A percentile compares a stretch with the other conserved stretches of the same genome.
phyloP scores from a whole-genome alignment of 768 basidiomycete species.

The Boletus pseudopeckii region DNA sequence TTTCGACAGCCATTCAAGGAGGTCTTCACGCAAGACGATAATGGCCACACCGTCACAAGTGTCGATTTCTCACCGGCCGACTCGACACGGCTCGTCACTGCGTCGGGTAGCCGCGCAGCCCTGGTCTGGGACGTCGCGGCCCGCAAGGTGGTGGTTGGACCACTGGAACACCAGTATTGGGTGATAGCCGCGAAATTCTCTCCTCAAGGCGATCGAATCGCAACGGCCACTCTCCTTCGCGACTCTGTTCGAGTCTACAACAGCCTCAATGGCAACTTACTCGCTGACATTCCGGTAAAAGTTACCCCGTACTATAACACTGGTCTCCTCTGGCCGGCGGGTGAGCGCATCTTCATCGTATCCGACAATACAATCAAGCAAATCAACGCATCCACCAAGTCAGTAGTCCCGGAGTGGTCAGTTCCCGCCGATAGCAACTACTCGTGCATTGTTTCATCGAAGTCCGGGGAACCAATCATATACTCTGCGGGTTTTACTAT shows the following conservation, averaged over 20 bases:
- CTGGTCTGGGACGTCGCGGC: conserved; percentile 3
- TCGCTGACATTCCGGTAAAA: background rate
- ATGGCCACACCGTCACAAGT: conserved; percentile 4
- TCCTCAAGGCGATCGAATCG: conserved; percentile 6
- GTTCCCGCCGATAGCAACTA: conserved; percentile 1
- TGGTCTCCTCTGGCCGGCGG: conserved; percentile 8
- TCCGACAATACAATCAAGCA: background rate
- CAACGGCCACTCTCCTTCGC: conserved; percentile 6
- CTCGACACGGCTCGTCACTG: conserved; percentile 1
- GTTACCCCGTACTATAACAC: conserved; percentile 13
- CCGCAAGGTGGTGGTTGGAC: background rate
- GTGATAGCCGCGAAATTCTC: conserved; percentile 15
- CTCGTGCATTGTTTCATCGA: conserved; percentile 8
- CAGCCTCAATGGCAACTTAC: background rate
- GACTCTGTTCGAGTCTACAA: conserved; percentile 9
- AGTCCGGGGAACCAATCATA: background rate
- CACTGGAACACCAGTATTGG: conserved; percentile 4
- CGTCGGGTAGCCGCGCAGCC: conserved; percentile 4
- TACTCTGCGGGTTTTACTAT: background rate
- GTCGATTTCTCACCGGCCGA: conserved; percentile 16
- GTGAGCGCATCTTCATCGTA: background rate
- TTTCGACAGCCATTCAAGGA: background rate
- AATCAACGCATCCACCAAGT: background rate
- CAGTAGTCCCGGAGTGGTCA: background rate
- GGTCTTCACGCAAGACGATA: background rate